phyloP scores from a whole-genome alignment of 495 filamentous ascomycete genomes.

The Cairneyella variabilis region DNA sequence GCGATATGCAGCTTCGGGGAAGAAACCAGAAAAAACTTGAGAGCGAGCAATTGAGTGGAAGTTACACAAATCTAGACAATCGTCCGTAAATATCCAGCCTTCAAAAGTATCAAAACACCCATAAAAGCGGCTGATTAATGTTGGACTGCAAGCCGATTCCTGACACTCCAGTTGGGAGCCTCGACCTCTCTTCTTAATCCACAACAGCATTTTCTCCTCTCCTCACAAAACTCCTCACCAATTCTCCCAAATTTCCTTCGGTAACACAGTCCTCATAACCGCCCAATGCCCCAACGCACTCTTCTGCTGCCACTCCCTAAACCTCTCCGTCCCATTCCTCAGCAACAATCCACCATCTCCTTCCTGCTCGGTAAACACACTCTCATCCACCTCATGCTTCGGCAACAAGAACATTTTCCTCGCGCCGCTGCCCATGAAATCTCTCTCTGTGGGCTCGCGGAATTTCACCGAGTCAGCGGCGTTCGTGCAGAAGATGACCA shows the following conservation, averaged over 20 bases:
- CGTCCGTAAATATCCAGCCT: no score
- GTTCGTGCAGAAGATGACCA: slow-evolving; percentile 72
- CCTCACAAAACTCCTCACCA: slow-evolving; percentile 54
- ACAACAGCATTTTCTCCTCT: no score
- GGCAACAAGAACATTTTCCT: slow-evolving; percentile 68
- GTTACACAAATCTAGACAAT: no score
- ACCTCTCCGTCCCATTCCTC: slow-evolving; percentile 51
- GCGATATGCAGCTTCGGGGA: no score
- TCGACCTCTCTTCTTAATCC: no score
- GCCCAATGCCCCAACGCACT: slow-evolving; percentile 83
- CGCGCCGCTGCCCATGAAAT: slow-evolving; percentile 68
- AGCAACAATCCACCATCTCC: slow-evolving; percentile 43
- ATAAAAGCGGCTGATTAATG: no score
- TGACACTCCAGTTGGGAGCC: no score
- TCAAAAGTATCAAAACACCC: no score
- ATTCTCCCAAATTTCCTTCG: slow-evolving; percentile 76
- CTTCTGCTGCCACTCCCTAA: slow-evolving; percentile 66
- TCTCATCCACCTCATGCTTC: slow-evolving; percentile 62
- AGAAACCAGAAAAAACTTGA: no score
- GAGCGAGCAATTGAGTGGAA: no score
- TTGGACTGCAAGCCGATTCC: no score
- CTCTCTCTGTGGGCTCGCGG: slow-evolving; percentile 58
- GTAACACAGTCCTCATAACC: slow-evolving; percentile 84
- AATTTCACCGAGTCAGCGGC: slow-evolving; percentile 41
- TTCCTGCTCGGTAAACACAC: slow-evolving; percentile 39